phyloP scores from a whole-genome alignment of 1,284 basidiomycete species.

The Phellinidium pouzarii region DNA sequence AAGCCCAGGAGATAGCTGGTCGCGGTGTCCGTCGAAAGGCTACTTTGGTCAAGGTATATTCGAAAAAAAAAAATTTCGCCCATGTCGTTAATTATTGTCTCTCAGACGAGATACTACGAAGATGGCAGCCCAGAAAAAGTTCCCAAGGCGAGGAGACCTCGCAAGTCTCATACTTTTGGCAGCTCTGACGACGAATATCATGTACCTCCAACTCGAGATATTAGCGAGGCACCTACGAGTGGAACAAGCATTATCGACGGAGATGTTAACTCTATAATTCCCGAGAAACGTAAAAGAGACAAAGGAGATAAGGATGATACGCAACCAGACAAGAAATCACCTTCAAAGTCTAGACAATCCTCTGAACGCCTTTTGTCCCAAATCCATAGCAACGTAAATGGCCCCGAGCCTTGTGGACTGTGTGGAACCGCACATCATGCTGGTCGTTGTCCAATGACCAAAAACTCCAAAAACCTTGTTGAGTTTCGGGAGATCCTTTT shows the following conservation, averaged over 20 bases:
- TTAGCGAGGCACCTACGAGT: background rate
- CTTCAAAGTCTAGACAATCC: conserved; percentile 16
- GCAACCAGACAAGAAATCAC: conserved; percentile 10
- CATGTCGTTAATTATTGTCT: background rate
- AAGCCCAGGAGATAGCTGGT: conserved; percentile 49
- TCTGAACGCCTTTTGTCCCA: conserved; percentile 20
- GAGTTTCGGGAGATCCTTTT: conserved; percentile 64
- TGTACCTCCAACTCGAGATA: conserved; percentile 1
- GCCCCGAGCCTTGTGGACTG: conserved; percentile 44
- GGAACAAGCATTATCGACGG: background rate
- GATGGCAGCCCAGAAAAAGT: conserved; percentile 16
- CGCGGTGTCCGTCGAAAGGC: conserved; percentile 67
- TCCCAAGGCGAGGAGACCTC: conserved; percentile 3
- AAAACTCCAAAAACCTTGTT: conserved; percentile 54
- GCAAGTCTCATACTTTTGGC: background rate
- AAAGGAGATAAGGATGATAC: background rate
- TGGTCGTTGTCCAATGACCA: conserved; percentile 56
- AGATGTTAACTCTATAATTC: conserved; percentile 12
- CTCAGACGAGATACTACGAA: conserved; percentile 14
- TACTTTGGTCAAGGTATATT: conserved; percentile 36
- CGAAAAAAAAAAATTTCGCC: background rate
- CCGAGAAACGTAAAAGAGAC: background rate
- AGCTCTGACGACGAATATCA: conserved; percentile 14
- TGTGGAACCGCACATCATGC: conserved; percentile 48
- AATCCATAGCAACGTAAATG: conserved; percentile 20